Evolutionary conservation across 345 rosid species (phyloP).

Genomic region (Populus pruinosa): DNA sequence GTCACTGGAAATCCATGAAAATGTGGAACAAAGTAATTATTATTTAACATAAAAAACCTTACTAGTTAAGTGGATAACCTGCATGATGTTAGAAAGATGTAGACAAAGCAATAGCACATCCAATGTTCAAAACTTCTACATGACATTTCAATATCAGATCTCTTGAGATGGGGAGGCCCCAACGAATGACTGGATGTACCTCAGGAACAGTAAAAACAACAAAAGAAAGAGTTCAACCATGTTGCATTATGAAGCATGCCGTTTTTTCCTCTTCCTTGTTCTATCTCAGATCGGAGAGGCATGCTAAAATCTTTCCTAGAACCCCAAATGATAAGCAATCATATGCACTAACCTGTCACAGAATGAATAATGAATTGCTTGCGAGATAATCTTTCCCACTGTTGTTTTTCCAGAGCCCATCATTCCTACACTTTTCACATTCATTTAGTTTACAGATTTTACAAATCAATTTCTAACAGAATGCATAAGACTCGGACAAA

Average conservation of each 20-base stretch:
- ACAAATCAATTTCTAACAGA: slow-evolving; percentile 4
- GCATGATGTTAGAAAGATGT: not conserved
- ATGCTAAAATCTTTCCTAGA: not conserved
- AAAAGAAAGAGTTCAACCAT: not conserved
- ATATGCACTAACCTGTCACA: slow-evolving; percentile 64
- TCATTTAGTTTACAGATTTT: slow-evolving; percentile 1
- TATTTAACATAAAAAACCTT: slow-evolving; percentile 4
- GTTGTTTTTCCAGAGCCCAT: slow-evolving; percentile 99
- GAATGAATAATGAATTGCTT: slow-evolving; percentile 67
- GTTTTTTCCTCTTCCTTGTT: not conserved
- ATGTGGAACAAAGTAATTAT: slow-evolving; percentile 1
- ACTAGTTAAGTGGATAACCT: not conserved
- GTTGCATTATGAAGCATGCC: not conserved
- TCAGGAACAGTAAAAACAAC: not conserved
- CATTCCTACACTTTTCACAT: slow-evolving; percentile 53
- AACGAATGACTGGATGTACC: not conserved
- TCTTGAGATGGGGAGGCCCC: not conserved
- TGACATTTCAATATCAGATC: not conserved
- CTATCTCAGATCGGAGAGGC: not conserved
- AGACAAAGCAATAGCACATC: slow-evolving; percentile 2
- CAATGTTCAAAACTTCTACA: not conserved
- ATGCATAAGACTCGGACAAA: slow-evolving; percentile 8
- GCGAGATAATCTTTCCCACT: slow-evolving; percentile 73
- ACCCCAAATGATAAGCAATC: not conserved
- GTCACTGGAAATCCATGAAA: slow-evolving; percentile 50